Percentiles rank a stretch among this genome's conserved stretches.
These are phyloP conservation scores for Piloderma croceum DNA, from an alignment of 768 basidiomycete species.

Conservation along the genomic window DNA sequence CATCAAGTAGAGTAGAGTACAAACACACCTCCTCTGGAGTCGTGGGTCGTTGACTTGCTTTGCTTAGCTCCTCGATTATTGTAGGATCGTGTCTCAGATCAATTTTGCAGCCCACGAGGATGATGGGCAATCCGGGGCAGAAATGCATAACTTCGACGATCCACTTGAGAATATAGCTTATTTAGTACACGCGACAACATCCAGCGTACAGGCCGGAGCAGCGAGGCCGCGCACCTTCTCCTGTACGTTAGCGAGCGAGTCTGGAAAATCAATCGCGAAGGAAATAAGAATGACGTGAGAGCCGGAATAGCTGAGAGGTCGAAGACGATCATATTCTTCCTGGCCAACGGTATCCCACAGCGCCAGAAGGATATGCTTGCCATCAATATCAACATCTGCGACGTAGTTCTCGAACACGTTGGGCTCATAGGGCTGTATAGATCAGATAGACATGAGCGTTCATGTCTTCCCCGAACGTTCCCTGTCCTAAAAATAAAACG, in stretches of 20 bases:
- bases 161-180: slow-evolving; percentile 69
- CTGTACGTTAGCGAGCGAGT: slow-evolving; percentile 98
- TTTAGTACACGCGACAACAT: slow-evolving; percentile 4
- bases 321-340: slow-evolving; percentile 97
- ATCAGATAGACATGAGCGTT: slow-evolving; percentile 3
- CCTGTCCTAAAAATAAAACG: neutral
- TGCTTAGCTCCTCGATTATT: slow-evolving; percentile 90
- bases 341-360: slow-evolving; percentile 99
- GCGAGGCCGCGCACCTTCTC: slow-evolving; percentile 73
- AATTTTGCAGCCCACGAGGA: slow-evolving; percentile 99
- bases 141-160: slow-evolving; percentile 98
- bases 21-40: slow-evolving; percentile 79
- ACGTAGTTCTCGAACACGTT: slow-evolving; percentile 99
- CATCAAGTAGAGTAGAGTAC: neutral
- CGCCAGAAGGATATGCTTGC: slow-evolving; percentile 96
- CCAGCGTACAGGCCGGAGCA: neutral
- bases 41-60: slow-evolving; percentile 92
- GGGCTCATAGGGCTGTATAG: slow-evolving; percentile 99
- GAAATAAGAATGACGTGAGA: slow-evolving; percentile 99
- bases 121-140: slow-evolving; percentile 89
- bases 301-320: slow-evolving; percentile 96
- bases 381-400: slow-evolving; percentile 97
- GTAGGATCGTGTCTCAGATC: slow-evolving; percentile 90
- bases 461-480: too few relatives aligned
- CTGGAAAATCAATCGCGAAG: slow-evolving; percentile 96